Evolutionary conservation across 306 rosid genomes (phyloP).

Genomic region (Malus orientalis): DNA sequence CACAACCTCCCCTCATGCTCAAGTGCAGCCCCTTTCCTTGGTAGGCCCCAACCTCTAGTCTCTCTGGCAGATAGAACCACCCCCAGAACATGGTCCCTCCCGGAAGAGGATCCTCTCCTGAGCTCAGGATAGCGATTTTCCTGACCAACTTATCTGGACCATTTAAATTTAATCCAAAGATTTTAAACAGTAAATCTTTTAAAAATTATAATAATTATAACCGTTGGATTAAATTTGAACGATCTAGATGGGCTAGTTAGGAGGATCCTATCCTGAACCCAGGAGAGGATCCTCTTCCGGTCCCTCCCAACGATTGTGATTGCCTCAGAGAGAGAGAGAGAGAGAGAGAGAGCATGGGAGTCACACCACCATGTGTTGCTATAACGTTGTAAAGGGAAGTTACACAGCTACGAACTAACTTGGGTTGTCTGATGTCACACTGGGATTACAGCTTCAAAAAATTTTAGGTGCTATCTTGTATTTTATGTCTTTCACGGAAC

Average conservation of each 20-base stretch:
- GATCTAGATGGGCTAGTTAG: too few species aligned
- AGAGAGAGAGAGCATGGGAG: background rate
- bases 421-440: background rate
- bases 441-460: background rate
- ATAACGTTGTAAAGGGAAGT: background rate
- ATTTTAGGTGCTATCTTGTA: too few species aligned
- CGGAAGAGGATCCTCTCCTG: too few species aligned
- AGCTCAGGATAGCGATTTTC: too few species aligned
- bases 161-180: too few species aligned
- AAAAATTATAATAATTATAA: too few species aligned
- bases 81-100: background rate
- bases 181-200: too few species aligned
- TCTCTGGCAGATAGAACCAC: background rate
- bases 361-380: background rate
- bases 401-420: background rate
- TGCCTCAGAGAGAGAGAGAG: background rate
- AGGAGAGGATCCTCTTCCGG: background rate
- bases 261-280: too few species aligned
- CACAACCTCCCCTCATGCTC: background rate
- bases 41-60: background rate
- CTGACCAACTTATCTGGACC: too few species aligned
- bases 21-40: background rate
- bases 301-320: background rate
- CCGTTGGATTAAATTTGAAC: too few species aligned
- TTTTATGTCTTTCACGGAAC: too few species aligned